phyloP scores from a whole-genome alignment of 2,329 filamentous ascomycete species.

The Colletotrichum costaricense region DNA sequence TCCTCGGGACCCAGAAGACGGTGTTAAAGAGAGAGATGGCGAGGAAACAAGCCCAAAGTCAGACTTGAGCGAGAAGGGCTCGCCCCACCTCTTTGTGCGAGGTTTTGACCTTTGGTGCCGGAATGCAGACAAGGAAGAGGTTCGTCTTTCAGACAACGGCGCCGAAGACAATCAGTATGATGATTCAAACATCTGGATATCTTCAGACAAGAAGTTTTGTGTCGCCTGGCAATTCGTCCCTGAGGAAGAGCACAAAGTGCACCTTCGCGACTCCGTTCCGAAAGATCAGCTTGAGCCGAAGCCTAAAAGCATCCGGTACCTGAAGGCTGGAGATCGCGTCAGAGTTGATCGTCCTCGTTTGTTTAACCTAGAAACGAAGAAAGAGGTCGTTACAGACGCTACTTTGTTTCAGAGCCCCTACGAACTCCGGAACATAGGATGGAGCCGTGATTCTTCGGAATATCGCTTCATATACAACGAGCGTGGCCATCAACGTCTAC shows the following conservation, averaged over 20 bases:
- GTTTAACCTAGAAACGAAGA: constrained; percentile 37
- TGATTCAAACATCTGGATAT: constrained; percentile 30
- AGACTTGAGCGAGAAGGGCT: background rate
- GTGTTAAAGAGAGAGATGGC: background rate
- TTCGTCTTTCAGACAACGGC: background rate
- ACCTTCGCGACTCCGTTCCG: constrained; percentile 42
- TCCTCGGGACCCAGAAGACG: background rate
- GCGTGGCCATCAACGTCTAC: constrained; percentile 41
- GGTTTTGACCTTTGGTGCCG: background rate
- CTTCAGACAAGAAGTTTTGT: constrained; percentile 32
- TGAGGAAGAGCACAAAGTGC: constrained; percentile 31
- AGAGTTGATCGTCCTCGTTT: constrained; percentile 40
- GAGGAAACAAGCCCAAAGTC: background rate
- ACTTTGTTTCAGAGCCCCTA: constrained; percentile 41
- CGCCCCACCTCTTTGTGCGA: background rate
- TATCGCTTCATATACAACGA: constrained; percentile 44
- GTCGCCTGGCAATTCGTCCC: constrained; percentile 41
- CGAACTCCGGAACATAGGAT: constrained; percentile 37
- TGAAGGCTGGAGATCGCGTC: constrained; percentile 42
- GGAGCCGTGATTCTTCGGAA: constrained; percentile 39
- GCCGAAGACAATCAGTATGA: background rate
- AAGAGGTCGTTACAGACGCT: constrained; percentile 39
- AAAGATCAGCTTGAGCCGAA: constrained; percentile 43
- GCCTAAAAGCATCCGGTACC: constrained; percentile 37
- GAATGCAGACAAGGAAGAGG: background rate